Percentiles rank a stretch among this genome's conserved stretches.
These are phyloP conservation scores for Aphanomyces stellatus DNA, from an alignment of 352 stramenopile genomes.

Conservation along the genomic window DNA sequence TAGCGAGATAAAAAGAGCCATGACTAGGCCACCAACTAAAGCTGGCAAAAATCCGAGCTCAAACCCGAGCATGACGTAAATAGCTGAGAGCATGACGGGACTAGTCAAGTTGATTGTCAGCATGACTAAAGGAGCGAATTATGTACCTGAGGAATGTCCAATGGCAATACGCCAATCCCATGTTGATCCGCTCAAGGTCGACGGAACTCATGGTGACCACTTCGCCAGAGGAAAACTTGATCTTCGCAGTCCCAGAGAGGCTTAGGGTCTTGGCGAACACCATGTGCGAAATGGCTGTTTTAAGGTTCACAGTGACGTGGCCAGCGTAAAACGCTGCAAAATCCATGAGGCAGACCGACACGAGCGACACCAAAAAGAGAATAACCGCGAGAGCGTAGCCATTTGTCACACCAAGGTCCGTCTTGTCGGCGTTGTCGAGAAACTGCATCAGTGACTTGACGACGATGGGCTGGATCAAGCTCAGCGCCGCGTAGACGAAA, in stretches of 20 bases:
- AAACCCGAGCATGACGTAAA: slow-evolving; percentile 33
- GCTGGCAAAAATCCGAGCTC: slow-evolving; percentile 25
- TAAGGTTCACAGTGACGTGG: slow-evolving; percentile 34
- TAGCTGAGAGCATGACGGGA: slow-evolving; percentile 32
- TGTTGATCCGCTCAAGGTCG: slow-evolving; percentile 34
- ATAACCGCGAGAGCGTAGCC: slow-evolving; percentile 34
- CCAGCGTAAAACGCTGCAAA: slow-evolving; percentile 38
- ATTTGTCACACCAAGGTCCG: too few relatives aligned
- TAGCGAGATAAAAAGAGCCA: slow-evolving; percentile 27
- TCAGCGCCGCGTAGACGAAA: slow-evolving; percentile 30
- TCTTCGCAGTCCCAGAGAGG: slow-evolving; percentile 35
- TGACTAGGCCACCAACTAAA: slow-evolving; percentile 23
- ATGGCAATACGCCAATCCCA: too few relatives aligned
- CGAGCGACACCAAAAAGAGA: slow-evolving; percentile 29
- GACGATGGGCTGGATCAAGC: slow-evolving; percentile 38
- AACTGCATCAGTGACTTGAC: slow-evolving; percentile 49
- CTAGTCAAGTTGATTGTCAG: too few relatives aligned
- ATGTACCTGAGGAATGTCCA: too few relatives aligned
- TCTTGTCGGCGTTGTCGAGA: slow-evolving; percentile 24
- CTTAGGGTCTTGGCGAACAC: slow-evolving; percentile 46
- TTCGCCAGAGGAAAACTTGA: slow-evolving; percentile 33
- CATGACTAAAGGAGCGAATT: too few relatives aligned
- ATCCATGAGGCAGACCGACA: slow-evolving; percentile 35
- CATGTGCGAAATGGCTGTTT: slow-evolving; percentile 44
- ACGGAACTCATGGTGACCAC: slow-evolving; percentile 36